phyloP scores from a whole-genome alignment of 164 flowering plant species.

The Umbellularia californica region DNA sequence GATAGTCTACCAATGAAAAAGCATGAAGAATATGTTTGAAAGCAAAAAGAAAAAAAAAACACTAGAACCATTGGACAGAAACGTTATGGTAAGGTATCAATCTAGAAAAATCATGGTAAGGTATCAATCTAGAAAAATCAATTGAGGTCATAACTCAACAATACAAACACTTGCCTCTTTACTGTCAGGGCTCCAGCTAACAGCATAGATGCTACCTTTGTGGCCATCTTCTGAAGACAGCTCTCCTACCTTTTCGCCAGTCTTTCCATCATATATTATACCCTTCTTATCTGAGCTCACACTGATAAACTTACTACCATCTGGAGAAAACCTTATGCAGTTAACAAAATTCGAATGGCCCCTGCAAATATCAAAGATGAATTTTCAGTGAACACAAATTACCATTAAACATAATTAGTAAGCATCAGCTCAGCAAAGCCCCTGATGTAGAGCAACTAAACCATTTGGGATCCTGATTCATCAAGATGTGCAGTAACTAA shows the following conservation, averaged over 20 bases:
- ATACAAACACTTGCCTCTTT: constrained; percentile 44
- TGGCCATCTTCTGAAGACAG: constrained; percentile 82
- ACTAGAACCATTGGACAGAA: neutral
- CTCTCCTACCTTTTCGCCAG: constrained; percentile 79
- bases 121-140: no score
- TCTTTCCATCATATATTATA: constrained; percentile 79
- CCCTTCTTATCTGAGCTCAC: constrained; percentile 98
- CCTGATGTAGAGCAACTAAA: neutral
- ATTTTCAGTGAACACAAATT: neutral
- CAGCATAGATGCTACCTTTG: constrained; percentile 92
- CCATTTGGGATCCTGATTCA: neutral
- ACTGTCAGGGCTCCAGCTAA: constrained; percentile 95
- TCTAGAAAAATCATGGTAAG: no score
- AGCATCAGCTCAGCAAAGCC: neutral
- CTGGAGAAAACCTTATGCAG: constrained; percentile 88
- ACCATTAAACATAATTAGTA: neutral
- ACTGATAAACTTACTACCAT: constrained; percentile 88
- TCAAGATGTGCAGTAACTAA: neutral
- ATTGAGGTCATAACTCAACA: neutral
- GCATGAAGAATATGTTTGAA: neutral
- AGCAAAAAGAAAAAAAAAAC: no score
- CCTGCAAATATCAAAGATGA: constrained; percentile 40
- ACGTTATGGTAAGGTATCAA: neutral
- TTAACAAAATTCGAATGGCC: constrained; percentile 94
- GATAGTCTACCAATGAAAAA: neutral